A percentile compares a stretch with the other conserved stretches of the same genome.
phyloP scores from a whole-genome alignment of 352 stramenopile species.

The Phytophthora fragariae region DNA sequence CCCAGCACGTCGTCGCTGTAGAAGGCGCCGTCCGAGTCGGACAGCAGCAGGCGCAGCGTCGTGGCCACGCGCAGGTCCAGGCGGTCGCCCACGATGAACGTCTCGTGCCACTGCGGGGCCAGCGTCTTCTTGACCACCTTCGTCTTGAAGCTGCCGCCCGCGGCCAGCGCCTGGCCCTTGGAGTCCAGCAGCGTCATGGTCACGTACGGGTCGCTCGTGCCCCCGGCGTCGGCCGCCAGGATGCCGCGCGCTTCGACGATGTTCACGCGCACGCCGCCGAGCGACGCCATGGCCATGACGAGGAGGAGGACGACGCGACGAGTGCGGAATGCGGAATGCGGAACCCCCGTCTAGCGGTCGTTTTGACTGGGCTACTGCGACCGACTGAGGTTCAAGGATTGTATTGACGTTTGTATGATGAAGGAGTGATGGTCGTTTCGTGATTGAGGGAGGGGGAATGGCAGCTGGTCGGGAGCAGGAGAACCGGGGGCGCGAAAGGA shows the following conservation, averaged over 20 bases:
- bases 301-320: neutral
- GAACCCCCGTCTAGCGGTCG: neutral
- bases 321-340: neutral
- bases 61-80: slow-evolving; percentile 74
- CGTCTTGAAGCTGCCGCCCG: slow-evolving; percentile 67
- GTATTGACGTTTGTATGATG: neutral
- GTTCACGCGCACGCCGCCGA: slow-evolving; percentile 44
- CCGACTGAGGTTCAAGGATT: neutral
- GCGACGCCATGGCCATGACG: slow-evolving; percentile 31
- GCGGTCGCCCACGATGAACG: slow-evolving; percentile 66
- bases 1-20: slow-evolving; percentile 69
- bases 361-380: neutral
- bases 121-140: slow-evolving; percentile 77
- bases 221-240: slow-evolving; percentile 69
- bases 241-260: slow-evolving; percentile 74
- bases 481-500: neutral
- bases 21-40: slow-evolving; percentile 69
- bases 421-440: neutral
- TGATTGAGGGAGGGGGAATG: neutral
- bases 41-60: slow-evolving; percentile 62
- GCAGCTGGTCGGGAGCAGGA: neutral
- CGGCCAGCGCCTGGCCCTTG: slow-evolving; percentile 48
- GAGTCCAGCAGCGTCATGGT: slow-evolving; percentile 78
- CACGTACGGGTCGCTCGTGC: slow-evolving; percentile 78
- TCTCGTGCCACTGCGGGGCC: slow-evolving; percentile 64